Base-by-base conservation (phyloP, 73 alveolate genomes). In the Paramecium tetraurelia region DNA sequence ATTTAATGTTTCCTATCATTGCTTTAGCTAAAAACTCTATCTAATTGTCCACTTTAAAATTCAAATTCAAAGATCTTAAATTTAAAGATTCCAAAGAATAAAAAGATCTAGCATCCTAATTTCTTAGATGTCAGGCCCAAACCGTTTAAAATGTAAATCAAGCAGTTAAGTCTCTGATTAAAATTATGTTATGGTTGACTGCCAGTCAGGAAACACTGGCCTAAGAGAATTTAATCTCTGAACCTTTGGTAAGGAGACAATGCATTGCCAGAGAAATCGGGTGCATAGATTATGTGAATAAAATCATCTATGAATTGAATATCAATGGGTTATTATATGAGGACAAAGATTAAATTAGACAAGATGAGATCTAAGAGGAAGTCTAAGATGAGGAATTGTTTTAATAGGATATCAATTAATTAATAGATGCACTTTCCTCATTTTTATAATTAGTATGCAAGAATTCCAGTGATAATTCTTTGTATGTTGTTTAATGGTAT, bases 391-490 rank as follows among this genome's bases (percentile, higher is more conserved):
- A 80, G 10, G 90, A 80, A 44, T 10, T 80, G 20, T 80, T 22
- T 46, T 5, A 80, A 43, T 80, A 80, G 46, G 76, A 80, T 22
- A 80, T 80, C 2, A 80, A 41, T 11, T 12, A 27, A 14, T 9
- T 80, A 20, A 80, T 80, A 3, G 76, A 46, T 44, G 70, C 90
- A 43, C 16, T 80, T 9, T 80, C 90, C 12, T 44, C 90, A 41
- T 80, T 80, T 22, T 80, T 80, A 80, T 46, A 80, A 44, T 80
- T 80, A 11, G 75, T 80, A n/a, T 80, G 90, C 27, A 80, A 80
- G 29, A 43, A 24, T 35, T 44, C 76, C 10, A 31, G 46, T 80
- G 90, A 80, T 10, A 80, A 80, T 80, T 80, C 90, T 4, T 2
- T 80, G 7, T 80, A 80, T 80, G 57, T 41, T 5, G 90, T 80